Evolutionary conservation across 805 yeast genomes (phyloP).

Genomic region (Deakozyma indianensis): DNA sequence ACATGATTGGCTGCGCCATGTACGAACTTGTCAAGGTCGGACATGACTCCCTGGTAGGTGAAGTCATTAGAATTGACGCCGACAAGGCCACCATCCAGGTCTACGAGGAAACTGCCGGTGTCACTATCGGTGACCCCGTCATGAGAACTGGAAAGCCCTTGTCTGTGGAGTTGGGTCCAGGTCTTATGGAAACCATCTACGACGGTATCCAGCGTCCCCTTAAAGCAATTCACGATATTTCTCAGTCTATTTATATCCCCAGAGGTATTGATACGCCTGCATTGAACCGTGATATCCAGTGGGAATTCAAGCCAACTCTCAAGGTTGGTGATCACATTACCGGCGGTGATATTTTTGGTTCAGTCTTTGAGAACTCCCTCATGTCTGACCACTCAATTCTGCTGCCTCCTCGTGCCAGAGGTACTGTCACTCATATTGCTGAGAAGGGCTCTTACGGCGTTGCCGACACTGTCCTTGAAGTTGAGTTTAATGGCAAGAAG

Average conservation of each 20-base stretch:
- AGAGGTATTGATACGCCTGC: slow-evolving; percentile 98
- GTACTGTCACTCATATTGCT: slow-evolving; percentile 85
- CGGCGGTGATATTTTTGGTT: slow-evolving; percentile 96
- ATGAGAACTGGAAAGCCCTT: slow-evolving; percentile 97
- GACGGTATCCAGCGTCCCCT: slow-evolving; percentile 99
- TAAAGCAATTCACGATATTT: slow-evolving; percentile 73
- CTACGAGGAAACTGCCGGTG: slow-evolving; percentile 98
- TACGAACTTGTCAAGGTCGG: slow-evolving; percentile 97
- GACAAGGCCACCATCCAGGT: slow-evolving; percentile 98
- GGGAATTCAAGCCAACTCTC: slow-evolving; percentile 71
- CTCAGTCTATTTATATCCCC: slow-evolving; percentile 93
- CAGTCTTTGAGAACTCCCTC: slow-evolving; percentile 86
- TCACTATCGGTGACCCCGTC: slow-evolving; percentile 98
- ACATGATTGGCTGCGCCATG: slow-evolving; percentile 99
- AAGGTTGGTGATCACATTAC: slow-evolving; percentile 94
- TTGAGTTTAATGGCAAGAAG: slow-evolving; percentile 84
- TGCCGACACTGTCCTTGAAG: slow-evolving; percentile 80
- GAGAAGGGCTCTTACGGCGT: slow-evolving; percentile 82
- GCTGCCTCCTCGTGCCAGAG: slow-evolving; percentile 97
- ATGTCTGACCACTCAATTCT: slow-evolving; percentile 85
- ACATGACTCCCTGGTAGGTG: slow-evolving; percentile 93
- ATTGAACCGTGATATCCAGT: slow-evolving; percentile 64
- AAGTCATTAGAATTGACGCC: slow-evolving; percentile 90
- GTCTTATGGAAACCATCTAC: slow-evolving; percentile 96
- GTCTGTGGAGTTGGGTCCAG: slow-evolving; percentile 98